These are phyloP conservation scores for Akanthomyces dipterigenus DNA, from an alignment of 2,329 filamentous ascomycete species.

Conservation along the genomic window DNA sequence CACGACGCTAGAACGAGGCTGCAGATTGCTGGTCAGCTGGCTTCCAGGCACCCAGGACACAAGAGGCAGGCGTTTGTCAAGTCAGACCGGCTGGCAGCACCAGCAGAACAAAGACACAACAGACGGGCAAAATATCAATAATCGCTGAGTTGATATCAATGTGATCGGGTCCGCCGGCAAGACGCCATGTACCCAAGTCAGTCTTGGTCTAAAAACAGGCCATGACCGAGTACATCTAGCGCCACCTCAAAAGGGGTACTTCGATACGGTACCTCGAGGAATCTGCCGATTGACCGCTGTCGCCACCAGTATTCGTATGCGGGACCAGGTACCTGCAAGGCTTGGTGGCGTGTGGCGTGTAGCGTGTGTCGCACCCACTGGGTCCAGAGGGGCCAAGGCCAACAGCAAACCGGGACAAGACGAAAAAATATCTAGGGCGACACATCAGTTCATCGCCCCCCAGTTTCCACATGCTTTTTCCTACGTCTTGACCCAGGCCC, in stretches of 20 bases:
- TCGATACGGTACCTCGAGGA: neutral
- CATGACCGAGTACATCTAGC: neutral
- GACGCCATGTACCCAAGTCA: neutral
- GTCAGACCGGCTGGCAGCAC: too few species aligned
- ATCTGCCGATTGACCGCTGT: conserved; percentile 3
- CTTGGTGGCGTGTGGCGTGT: neutral
- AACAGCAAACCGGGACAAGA: neutral
- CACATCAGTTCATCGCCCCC: conserved; percentile 9
- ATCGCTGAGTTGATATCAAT: too few species aligned
- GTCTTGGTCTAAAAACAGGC: neutral
- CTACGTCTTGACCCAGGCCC: neutral
- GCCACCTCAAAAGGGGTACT: neutral
- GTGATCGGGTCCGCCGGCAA: too few species aligned
- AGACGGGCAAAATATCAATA: too few species aligned
- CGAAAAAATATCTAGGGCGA: conserved; percentile 1
- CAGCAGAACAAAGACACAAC: too few species aligned
- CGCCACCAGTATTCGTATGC: conserved; percentile 7
- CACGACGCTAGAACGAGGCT: neutral
- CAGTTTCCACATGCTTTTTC: conserved; percentile 12
- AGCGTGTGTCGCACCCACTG: neutral
- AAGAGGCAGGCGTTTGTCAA: too few species aligned
- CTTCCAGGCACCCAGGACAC: neutral
- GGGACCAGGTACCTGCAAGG: neutral
- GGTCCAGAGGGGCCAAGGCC: neutral
- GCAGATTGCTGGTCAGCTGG: neutral